Conservation (phyloP, 257 asterid genomes). For the Capsicum rhomboideum region DNA sequence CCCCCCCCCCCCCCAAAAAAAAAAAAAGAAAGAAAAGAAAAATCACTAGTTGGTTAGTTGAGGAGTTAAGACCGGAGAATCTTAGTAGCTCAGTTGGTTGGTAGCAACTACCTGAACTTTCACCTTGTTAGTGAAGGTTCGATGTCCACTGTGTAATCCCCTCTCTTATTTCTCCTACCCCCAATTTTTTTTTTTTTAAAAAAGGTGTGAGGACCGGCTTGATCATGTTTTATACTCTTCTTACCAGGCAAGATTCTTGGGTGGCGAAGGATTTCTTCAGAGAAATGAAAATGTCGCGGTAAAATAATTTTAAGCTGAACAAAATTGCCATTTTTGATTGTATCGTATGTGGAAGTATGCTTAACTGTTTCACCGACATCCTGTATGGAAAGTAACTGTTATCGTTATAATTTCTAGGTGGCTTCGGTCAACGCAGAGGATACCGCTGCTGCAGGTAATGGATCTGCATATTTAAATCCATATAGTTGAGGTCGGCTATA, state of each 20-base stretch:
- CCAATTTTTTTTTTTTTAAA: too few species aligned
- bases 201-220: neutral
- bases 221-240: neutral
- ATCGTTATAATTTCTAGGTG: conserved; percentile 8
- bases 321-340: neutral
- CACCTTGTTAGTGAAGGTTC: too few species aligned
- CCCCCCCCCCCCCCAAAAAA: too few species aligned
- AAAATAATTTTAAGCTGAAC: neutral
- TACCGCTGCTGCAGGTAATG: conserved; percentile 7
- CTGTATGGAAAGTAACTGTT: neutral
- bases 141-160: too few species aligned
- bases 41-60: too few species aligned
- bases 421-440: conserved; percentile 11
- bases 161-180: too few species aligned
- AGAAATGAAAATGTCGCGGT: conserved; percentile 26
- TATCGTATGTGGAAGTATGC: too few species aligned
- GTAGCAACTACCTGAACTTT: too few species aligned
- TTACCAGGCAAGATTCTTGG: conserved; percentile 38
- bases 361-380: too few species aligned
- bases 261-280: conserved; percentile 9
- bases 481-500: neutral
- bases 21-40: too few species aligned
- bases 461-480: neutral
- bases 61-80: too few species aligned
- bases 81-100: too few species aligned